phyloP scores from a whole-genome alignment of 2,329 filamentous ascomycete genomes.

The Sphaerulina vaccinii region DNA sequence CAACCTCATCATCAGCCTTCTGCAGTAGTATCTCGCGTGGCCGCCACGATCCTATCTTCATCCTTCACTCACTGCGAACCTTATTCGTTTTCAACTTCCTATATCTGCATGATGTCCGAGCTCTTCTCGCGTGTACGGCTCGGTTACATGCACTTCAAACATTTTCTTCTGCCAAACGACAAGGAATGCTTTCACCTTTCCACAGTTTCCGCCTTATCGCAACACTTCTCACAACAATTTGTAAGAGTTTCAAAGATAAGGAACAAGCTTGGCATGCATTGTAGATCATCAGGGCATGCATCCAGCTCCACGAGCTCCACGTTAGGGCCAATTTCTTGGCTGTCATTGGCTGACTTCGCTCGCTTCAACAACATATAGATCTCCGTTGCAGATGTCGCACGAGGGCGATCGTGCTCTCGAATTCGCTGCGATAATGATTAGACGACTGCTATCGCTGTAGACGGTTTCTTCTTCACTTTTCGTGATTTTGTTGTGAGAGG shows the following conservation, averaged over 20 bases:
- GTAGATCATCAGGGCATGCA: slow-evolving; percentile 5
- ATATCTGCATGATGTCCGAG: too few relatives aligned
- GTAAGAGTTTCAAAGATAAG: slow-evolving; percentile 15
- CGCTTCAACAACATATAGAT: slow-evolving; percentile 1
- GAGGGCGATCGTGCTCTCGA: not conserved
- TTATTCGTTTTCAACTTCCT: too few relatives aligned
- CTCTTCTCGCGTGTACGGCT: too few relatives aligned
- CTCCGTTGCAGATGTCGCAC: slow-evolving; percentile 8
- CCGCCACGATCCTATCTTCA: too few relatives aligned
- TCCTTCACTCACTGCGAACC: too few relatives aligned
- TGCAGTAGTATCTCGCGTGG: too few relatives aligned
- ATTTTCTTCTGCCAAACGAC: too few relatives aligned
- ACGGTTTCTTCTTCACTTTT: not conserved
- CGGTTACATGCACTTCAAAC: too few relatives aligned
- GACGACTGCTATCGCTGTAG: not conserved
- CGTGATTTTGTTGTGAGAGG: not conserved
- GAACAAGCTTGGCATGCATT: not conserved
- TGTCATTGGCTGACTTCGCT: slow-evolving; percentile 12
- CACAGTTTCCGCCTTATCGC: too few relatives aligned
- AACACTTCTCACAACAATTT: too few relatives aligned
- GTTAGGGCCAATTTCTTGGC: slow-evolving; percentile 10
- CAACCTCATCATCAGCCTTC: too few relatives aligned
- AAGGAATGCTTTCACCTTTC: too few relatives aligned
- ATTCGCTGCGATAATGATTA: slow-evolving; percentile 4
- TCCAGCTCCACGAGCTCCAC: slow-evolving; percentile 6